Evolutionary conservation across 352 stramenopile genomes (phyloP), one percentile per base, ranked within the genome.

Genomic region (Pythium sp.): DNA sequence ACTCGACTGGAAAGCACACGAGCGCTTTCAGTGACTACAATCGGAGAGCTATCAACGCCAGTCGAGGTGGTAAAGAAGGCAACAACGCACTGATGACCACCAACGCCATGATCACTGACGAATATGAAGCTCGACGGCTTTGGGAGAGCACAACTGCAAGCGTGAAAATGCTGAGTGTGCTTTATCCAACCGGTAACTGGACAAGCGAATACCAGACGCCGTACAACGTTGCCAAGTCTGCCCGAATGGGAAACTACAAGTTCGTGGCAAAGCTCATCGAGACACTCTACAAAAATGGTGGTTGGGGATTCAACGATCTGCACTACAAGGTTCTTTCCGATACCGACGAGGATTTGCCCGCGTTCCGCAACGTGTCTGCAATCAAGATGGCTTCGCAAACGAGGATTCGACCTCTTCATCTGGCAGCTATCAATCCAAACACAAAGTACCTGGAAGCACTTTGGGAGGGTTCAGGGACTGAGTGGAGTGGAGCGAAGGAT

Each of bases 11-110:
- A 1, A 82, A 84, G 57, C 86, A 94, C 64, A 94, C 86, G 34
- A 94, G 86, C 63, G 64, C 76, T 20, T 94, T 75, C 69, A 94
- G 86, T 64, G 86, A 94, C 58, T 94, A 94, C 72, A 92, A 94
- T 66, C 82, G 86, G 0, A 79, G 86, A 18, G 84, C 86, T 24
- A 88, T 94, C 65, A 94, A 94, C 58, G 86, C 86, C 15, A 94
- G 86, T 77, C 86, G 86, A 5, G 84, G 84, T 7, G 86, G 86
- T 2, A 89, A 87, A 56, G 86, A 94, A 72, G 86, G 86, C 47
- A 91, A 92, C 60, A 92, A 92, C 15, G 86, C 86, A 6, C 66
- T 94, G 1, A 70, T 92, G 18, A n/a, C 46, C 1, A 65, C 59
- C 22, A 58, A 30, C 5, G 41, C 54, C 34, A 14, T 8, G 14